A percentile compares a stretch with the other conserved stretches of the same genome.
These are phyloP conservation scores for Claviceps pazoutovae DNA, from an alignment of 2,329 filamentous ascomycete genomes.

Conservation along the genomic window DNA sequence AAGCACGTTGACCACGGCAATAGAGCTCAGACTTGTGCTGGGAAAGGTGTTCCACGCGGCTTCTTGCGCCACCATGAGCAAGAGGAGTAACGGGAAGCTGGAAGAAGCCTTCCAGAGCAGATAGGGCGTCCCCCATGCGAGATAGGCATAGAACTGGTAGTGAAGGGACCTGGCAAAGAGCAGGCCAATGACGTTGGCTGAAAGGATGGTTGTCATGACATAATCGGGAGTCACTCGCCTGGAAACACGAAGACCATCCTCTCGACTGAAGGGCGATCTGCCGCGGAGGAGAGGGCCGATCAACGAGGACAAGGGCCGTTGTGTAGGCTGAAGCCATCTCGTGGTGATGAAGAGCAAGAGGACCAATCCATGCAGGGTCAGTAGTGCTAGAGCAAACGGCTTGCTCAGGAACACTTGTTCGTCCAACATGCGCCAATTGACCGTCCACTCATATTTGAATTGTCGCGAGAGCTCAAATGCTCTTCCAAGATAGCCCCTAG, in stretches of 20 bases:
- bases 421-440: conserved; percentile 94
- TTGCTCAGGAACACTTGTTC: conserved; percentile 63
- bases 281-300: conserved; percentile 27
- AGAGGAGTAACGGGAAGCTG: conserved; percentile 52
- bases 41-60: conserved; percentile 92
- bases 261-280: conserved; percentile 29
- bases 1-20: conserved; percentile 55
- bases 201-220: conserved; percentile 62
- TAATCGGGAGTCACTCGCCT: conserved; percentile 53
- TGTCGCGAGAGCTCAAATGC: conserved; percentile 85
- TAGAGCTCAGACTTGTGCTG: conserved; percentile 47
- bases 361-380: conserved; percentile 51
- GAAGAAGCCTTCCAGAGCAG: conserved; percentile 67
- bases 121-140: conserved; percentile 80
- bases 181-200: conserved; percentile 64
- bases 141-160: conserved; percentile 90
- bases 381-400: conserved; percentile 52
- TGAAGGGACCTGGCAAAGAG: conserved; percentile 79
- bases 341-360: conserved; percentile 51
- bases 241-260: conserved; percentile 43
- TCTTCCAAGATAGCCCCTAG: conserved; percentile 58
- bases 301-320: conserved; percentile 43
- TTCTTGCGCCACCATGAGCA: conserved; percentile 66
- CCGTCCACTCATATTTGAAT: conserved; percentile 96
- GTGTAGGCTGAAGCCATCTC: conserved; percentile 59